These are phyloP conservation scores for Magnusiomyces starmeri DNA, from an alignment of 1,139 yeast species.

Conservation along the genomic window DNA sequence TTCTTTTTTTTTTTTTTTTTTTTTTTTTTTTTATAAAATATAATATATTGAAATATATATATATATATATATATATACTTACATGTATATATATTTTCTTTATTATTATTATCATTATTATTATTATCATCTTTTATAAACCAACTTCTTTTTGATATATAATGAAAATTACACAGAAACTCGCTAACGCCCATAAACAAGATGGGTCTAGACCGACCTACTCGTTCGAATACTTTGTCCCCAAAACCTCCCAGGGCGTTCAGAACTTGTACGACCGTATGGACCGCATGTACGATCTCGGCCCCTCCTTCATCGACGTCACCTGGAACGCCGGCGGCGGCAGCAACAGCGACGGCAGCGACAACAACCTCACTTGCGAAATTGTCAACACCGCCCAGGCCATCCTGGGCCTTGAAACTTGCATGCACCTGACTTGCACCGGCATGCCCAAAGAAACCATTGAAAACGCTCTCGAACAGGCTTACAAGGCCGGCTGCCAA, in stretches of 20 bases:
- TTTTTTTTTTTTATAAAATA: not conserved
- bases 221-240: conserved; percentile 96
- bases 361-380: conserved; percentile 74
- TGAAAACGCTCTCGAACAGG: conserved; percentile 78
- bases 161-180: conserved; percentile 39
- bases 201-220: conserved; percentile 49
- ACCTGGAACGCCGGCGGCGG: conserved; percentile 99
- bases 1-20: not conserved
- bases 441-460: conserved; percentile 81
- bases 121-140: not conserved
- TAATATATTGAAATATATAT: too few relatives aligned
- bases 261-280: conserved; percentile 93
- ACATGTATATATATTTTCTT: not conserved
- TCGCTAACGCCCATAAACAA: conserved; percentile 32
- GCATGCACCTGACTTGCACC: conserved; percentile 97
- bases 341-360: conserved; percentile 71
- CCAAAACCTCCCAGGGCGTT: conserved; percentile 94
- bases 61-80: too few relatives aligned
- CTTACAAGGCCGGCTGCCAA: conserved; percentile 88
- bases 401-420: conserved; percentile 89
- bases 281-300: conserved; percentile 93
- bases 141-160: not conserved
- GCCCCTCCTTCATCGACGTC: conserved; percentile 87
- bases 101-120: too few relatives aligned
- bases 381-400: conserved; percentile 89